These are phyloP conservation scores for Isoetes taiwanensis DNA, from an alignment of 75 land plant genomes.

Conservation along the genomic window DNA sequence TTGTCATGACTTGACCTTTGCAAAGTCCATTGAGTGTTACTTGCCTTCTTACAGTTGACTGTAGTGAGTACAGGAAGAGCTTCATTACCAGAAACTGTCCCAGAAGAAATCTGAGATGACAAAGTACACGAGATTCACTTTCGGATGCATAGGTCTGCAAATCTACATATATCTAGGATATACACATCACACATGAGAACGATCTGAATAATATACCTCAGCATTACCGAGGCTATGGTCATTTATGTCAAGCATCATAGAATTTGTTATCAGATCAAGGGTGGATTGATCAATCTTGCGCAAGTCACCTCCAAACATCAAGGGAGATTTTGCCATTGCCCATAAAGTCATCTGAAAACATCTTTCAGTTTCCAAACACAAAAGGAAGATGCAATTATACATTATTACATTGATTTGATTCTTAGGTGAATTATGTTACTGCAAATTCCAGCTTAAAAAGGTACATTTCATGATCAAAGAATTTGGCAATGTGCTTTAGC, in stretches of 20 bases:
- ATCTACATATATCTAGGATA: not conserved
- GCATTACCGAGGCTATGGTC: conserved; percentile 49
- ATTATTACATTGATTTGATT: not conserved
- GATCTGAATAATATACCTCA: conserved; percentile 37
- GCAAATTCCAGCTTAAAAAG: no score
- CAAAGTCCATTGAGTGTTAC: not conserved
- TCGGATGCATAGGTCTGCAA: not conserved
- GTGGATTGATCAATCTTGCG: conserved; percentile 52
- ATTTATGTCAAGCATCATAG: conserved; percentile 65
- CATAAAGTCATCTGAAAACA: conserved; percentile 94
- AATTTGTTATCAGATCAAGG: conserved; percentile 53
- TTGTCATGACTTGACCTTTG: no score
- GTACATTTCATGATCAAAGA: no score
- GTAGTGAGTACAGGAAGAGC: not conserved
- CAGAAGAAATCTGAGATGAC: not conserved
- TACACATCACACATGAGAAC: not conserved
- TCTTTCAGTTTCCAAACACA: not conserved
- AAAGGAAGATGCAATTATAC: not conserved
- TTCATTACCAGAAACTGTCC: not conserved
- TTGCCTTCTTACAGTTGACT: not conserved
- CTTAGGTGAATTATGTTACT: no score
- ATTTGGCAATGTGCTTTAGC: no score
- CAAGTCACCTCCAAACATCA: conserved; percentile 93
- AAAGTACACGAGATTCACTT: not conserved
- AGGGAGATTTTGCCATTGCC: conserved; percentile 88